A percentile compares a stretch with the other conserved stretches of the same genome.
phyloP scores from a whole-genome alignment of 768 basidiomycete species.

The Termitomyces sp. region DNA sequence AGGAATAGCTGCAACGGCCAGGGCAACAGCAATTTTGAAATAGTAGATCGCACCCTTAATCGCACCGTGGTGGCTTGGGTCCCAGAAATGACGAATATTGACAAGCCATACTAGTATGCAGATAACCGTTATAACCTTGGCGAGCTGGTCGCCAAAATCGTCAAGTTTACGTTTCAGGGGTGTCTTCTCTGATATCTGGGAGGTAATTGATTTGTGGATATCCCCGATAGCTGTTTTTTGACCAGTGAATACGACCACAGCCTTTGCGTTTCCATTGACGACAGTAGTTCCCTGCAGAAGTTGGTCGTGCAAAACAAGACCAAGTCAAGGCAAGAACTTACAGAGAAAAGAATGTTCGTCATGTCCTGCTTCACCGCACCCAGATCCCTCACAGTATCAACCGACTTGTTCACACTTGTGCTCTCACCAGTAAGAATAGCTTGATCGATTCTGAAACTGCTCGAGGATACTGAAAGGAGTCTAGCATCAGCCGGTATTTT shows the following conservation, averaged over 20 bases:
- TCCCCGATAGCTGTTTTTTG: conserved; percentile 89
- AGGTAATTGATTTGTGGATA: conserved; percentile 94
- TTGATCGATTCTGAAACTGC: conserved; percentile 93
- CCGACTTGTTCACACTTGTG: conserved; percentile 78
- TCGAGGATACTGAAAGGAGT: conserved; percentile 83
- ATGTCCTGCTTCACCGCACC: conserved; percentile 97
- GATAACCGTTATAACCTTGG: conserved; percentile 96
- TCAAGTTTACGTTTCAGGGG: conserved; percentile 96
- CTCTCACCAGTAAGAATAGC: conserved; percentile 97
- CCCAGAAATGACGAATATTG: conserved; percentile 94
- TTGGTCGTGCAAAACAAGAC: neutral
- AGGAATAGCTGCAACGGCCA: conserved; percentile 98
- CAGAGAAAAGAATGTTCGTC: conserved; percentile 94
- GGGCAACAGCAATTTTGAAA: conserved; percentile 97
- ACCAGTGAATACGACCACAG: conserved; percentile 87
- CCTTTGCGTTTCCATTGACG: conserved; percentile 86
- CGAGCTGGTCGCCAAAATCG: conserved; percentile 96
- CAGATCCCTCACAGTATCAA: conserved; percentile 60
- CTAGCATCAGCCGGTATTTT: conserved; percentile 95
- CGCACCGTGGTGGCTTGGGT: conserved; percentile 86
- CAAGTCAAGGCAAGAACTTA: conserved; percentile 28
- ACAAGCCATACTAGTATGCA: conserved; percentile 98
- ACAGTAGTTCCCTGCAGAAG: conserved; percentile 81
- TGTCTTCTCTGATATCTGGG: conserved; percentile 93
- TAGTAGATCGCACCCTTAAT: conserved; percentile 97